Evolutionary conservation across 495 filamentous ascomycete genomes (phyloP).

Genomic region (Podospora didyma): DNA sequence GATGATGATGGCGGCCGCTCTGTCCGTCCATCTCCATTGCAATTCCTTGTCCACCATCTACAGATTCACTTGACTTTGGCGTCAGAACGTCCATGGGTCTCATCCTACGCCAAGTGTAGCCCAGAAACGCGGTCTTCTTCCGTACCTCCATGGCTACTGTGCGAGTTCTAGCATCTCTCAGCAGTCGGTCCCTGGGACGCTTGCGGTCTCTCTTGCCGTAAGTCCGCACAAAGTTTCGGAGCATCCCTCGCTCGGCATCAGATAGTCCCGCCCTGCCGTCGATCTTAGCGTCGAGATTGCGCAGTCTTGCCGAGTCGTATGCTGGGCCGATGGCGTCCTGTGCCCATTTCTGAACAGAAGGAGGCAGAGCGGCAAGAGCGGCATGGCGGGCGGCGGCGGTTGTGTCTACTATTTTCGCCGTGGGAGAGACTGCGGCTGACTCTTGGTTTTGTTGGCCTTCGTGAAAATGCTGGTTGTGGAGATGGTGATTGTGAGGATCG

Average conservation of each 20-base stretch:
- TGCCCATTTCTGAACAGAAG: slow-evolving; percentile 36
- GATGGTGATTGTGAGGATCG: no score
- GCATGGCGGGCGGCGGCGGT: slow-evolving; percentile 10
- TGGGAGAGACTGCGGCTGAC: neutral
- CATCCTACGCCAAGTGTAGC: slow-evolving; percentile 74
- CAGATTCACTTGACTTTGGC: no score
- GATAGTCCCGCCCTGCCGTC: slow-evolving; percentile 26
- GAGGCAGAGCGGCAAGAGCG: slow-evolving; percentile 31
- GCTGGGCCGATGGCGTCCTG: slow-evolving; percentile 37
- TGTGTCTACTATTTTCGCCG: slow-evolving; percentile 13
- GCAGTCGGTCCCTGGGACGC: slow-evolving; percentile 71
- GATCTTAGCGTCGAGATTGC: slow-evolving; percentile 43
- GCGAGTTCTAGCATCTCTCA: slow-evolving; percentile 64
- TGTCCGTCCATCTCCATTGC: no score
- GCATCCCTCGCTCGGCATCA: slow-evolving; percentile 6
- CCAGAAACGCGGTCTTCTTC: slow-evolving; percentile 76
- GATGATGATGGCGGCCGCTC: no score
- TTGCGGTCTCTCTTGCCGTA: slow-evolving; percentile 35
- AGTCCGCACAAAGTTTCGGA: slow-evolving; percentile 16
- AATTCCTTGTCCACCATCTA: no score
- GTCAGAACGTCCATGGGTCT: slow-evolving; percentile 4
- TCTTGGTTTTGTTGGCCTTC: no score
- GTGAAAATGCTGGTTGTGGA: no score
- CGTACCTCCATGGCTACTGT: slow-evolving; percentile 69
- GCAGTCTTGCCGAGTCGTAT: slow-evolving; percentile 39